Conservation (phyloP, 108 stramenopile genomes). For the Cylindrotheca closterium region DNA sequence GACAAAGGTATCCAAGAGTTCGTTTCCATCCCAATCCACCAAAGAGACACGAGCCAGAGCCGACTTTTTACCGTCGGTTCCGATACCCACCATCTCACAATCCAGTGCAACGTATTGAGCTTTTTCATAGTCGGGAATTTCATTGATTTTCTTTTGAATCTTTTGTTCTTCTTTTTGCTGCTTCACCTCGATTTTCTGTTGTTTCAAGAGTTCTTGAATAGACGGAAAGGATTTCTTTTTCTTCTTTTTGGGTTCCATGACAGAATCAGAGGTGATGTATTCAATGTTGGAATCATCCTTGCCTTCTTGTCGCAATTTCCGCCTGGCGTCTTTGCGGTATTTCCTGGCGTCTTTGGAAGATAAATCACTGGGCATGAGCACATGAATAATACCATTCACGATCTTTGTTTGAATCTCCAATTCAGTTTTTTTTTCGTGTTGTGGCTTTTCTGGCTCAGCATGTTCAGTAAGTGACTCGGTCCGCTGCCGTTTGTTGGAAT, state of each 20-base stretch:
- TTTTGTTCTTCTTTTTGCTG: conserved; percentile 43
- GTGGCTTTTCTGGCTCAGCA: neutral
- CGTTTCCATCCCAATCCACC: conserved; percentile 72
- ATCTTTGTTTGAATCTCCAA: conserved; percentile 13
- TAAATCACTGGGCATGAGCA: conserved; percentile 53
- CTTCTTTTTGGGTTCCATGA: conserved; percentile 21
- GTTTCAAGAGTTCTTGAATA: conserved; percentile 70
- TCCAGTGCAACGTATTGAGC: conserved; percentile 84
- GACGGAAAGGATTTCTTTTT: conserved; percentile 53
- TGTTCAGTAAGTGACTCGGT: neutral
- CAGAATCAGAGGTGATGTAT: conserved; percentile 42
- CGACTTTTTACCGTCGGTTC: conserved; percentile 72
- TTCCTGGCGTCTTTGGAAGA: conserved; percentile 65
- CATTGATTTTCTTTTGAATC: conserved; percentile 33
- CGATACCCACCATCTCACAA: conserved; percentile 99
- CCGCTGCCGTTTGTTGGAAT: conserved; percentile 19
- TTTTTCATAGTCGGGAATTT: conserved; percentile 38
- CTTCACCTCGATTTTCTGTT: conserved; percentile 48
- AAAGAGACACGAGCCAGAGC: conserved; percentile 89
- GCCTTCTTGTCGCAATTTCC: conserved; percentile 42
- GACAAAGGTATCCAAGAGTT: conserved; percentile 82
- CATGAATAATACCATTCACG: conserved; percentile 23
- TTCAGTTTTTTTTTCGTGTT: conserved; percentile 2
- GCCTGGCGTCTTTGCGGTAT: conserved; percentile 83
- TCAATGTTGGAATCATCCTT: conserved; percentile 45